Conservation (phyloP, 129 eudicot genomes). For the Chrysanthemum seticuspe region DNA sequence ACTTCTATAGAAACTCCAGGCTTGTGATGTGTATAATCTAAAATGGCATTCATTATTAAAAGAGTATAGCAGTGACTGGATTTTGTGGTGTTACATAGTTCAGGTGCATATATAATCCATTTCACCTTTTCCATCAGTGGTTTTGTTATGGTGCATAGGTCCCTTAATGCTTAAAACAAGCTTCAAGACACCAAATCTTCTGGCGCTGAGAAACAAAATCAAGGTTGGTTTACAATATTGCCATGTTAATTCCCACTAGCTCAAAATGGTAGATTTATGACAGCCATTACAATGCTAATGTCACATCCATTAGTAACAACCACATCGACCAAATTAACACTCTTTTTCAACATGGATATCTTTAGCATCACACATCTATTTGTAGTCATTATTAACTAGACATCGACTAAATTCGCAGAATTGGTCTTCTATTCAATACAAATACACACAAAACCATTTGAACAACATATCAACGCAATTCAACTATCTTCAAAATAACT, state of each 20-base stretch:
- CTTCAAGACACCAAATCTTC: neutral
- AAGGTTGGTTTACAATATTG: neutral
- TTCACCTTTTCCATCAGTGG: neutral
- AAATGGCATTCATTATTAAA: neutral
- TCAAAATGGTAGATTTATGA: neutral
- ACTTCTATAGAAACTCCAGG: neutral
- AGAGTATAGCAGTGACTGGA: neutral
- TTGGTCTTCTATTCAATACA: neutral
- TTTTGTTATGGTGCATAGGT: neutral
- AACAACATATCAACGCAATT: slow-evolving; percentile 5
- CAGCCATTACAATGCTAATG: neutral
- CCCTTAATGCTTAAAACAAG: slow-evolving; percentile 5
- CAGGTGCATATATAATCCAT: neutral
- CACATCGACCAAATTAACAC: neutral
- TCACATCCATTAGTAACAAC: slow-evolving; percentile 3
- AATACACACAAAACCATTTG: neutral
- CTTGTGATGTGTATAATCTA: neutral
- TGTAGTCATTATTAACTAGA: neutral
- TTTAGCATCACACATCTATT: slow-evolving; percentile 1
- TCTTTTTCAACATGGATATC: slow-evolving; percentile 1
- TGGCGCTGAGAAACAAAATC: slow-evolving; percentile 3
- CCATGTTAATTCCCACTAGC: no score
- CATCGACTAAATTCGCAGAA: neutral
- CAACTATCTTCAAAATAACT: neutral
- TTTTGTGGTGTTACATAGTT: neutral